phyloP scores from a whole-genome alignment of 139 green algal genomes.

The Haematococcus sp. region DNA sequence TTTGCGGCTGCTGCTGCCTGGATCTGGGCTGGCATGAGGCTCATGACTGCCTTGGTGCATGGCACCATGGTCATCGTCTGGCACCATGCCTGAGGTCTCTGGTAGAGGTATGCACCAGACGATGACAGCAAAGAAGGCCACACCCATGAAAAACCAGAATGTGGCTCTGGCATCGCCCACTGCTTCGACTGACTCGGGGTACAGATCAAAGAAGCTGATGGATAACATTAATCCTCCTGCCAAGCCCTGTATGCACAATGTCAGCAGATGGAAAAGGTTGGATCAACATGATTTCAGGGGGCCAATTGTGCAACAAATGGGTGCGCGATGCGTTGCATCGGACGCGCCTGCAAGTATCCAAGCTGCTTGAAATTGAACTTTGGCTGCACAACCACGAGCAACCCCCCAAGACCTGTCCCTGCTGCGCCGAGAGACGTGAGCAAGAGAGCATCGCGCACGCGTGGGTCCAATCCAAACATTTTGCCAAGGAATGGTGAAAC shows the following conservation, averaged over 20 bases:
- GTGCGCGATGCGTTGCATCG: neutral
- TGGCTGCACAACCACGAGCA: constrained; percentile 63
- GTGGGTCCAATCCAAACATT: constrained; percentile 13
- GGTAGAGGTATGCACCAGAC: constrained; percentile 68
- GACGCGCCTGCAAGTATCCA: constrained; percentile 57
- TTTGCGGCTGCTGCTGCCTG: neutral
- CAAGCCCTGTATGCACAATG: constrained; percentile 47
- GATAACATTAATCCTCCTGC: constrained; percentile 75
- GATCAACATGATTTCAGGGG: neutral
- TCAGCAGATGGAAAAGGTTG: neutral
- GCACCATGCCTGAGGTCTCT: constrained; percentile 14
- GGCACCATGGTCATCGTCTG: constrained; percentile 8
- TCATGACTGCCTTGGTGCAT: neutral
- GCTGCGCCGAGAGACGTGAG: constrained; percentile 52
- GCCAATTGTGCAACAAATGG: too few relatives aligned
- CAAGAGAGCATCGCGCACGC: constrained; percentile 28
- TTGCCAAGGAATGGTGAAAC: too few relatives aligned
- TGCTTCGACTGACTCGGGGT: constrained; percentile 56
- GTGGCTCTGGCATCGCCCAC: constrained; percentile 60
- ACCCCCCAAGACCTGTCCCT: constrained; percentile 62
- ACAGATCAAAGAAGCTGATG: constrained; percentile 72
- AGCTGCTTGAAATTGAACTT: constrained; percentile 58
- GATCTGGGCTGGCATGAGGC: constrained; percentile 7
- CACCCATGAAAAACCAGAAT: constrained; percentile 45
- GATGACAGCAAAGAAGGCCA: constrained; percentile 67